Evolutionary conservation across 1,139 yeast genomes (phyloP).

Genomic region (Lodderomyces margitis): DNA sequence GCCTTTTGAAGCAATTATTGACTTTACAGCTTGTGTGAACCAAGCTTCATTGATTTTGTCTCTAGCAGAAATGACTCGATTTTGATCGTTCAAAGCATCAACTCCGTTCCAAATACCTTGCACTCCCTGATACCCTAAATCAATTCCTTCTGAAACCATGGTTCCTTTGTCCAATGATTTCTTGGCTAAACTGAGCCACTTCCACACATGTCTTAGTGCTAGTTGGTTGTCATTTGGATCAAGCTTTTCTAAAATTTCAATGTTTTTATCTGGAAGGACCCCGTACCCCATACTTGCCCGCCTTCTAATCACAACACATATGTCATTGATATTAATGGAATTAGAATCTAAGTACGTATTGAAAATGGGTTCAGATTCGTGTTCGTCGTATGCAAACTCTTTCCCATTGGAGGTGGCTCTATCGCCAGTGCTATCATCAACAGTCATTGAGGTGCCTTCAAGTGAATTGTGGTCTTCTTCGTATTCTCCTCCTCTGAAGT

Average conservation of each 20-base stretch:
- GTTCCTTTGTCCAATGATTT: conserved; percentile 66
- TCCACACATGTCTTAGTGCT: conserved; percentile 78
- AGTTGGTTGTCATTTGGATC: conserved; percentile 55
- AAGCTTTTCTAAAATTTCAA: conserved; percentile 54
- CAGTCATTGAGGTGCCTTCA: conserved; percentile 17
- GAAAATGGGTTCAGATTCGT: conserved; percentile 23
- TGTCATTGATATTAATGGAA: conserved; percentile 55
- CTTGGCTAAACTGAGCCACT: conserved; percentile 77
- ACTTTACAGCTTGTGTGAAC: conserved; percentile 44
- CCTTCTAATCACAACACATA: conserved; percentile 61
- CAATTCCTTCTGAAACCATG: conserved; percentile 66
- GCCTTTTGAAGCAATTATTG: conserved; percentile 43
- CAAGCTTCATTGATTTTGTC: conserved; percentile 40
- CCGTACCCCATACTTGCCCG: conserved; percentile 78
- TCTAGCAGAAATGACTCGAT: conserved; percentile 41
- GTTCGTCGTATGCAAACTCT: conserved; percentile 12
- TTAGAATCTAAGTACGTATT: conserved; percentile 32
- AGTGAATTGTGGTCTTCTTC: conserved; percentile 19
- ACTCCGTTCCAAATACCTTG: conserved; percentile 87
- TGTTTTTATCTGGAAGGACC: conserved; percentile 63
- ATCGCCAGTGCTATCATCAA: conserved; percentile 10
- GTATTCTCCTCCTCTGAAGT: conserved; percentile 8
- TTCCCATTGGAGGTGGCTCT: conserved; percentile 4
- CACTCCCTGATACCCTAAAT: conserved; percentile 86
- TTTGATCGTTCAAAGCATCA: conserved; percentile 57